Base-by-base conservation (phyloP, 1,284 basidiomycete genomes). In the Sanghuangporus baumii region DNA sequence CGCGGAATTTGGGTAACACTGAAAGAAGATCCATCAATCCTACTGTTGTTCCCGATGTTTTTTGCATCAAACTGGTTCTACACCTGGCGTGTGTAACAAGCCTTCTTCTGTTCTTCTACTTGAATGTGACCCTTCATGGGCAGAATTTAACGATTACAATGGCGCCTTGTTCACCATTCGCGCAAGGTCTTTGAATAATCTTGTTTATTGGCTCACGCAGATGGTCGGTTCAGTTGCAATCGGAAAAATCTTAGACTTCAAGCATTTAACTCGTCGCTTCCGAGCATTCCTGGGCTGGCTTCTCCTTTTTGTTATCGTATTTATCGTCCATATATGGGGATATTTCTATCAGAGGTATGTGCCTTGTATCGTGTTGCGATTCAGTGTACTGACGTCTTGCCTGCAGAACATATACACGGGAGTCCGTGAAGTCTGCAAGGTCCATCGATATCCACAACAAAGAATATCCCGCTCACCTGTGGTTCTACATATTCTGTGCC, bases 291-390 rank as follows among this genome's bases (percentile, higher is more conserved):
- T 76, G 23, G 86, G 84, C 16, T 88, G 87, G 85, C 66, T 62
- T 3, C 72, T 88, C 34, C 75, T 90, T 7, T 73, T 89, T 54
- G 64, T 73, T 41, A 81, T 87, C 75, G 83, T 88, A 16, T 86
- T 87, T 69, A 73, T 82, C 51, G 80, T 86, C 7, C 87, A 89
- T 69, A 82, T 79, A 23, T 89, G 87, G 85, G 83, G 77, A 0
- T 89, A 83, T 71, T 81, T 85, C 71, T 89, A 89, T 69, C 88
- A 89, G 69, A 84, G 73, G 87, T 87, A 59, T 60, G 74, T 73
- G 48, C 14, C 57, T 63, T 48, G 4, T n/a, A 34, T 36, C 46
- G 7, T 11, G 26, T 20, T 16, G 6, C 34, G 20, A 11, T 26
- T n/a, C 31, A 40, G 23, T n/a, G 18, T 31, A 40, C 16, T 20